These are phyloP conservation scores for Cercospora citrullina DNA, from an alignment of 2,329 filamentous ascomycete species.

Conservation along the genomic window DNA sequence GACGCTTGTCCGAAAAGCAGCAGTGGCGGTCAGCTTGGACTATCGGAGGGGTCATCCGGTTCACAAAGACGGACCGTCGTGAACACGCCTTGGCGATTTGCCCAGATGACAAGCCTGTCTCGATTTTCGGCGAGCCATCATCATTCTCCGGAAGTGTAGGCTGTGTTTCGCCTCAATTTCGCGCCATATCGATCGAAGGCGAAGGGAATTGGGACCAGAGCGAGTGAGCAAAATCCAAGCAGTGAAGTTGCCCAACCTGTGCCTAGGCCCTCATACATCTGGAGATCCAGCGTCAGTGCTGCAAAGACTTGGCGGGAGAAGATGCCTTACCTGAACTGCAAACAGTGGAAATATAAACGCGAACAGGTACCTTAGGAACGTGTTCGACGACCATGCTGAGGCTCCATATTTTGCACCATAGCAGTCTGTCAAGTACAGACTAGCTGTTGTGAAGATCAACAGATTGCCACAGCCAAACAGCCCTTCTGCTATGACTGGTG, in stretches of 20 bases:
- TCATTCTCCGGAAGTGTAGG: slow-evolving; percentile 6
- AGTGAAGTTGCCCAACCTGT: slow-evolving; percentile 45
- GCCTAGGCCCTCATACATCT: slow-evolving; percentile 43
- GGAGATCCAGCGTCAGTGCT: slow-evolving; percentile 17
- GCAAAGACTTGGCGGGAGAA: neutral
- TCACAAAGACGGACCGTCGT: too few species aligned
- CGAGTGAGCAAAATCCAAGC: slow-evolving; percentile 39
- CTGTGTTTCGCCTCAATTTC: slow-evolving; percentile 9
- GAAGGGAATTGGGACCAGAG: slow-evolving; percentile 33
- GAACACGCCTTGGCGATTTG: neutral
- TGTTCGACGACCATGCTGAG: slow-evolving; percentile 36
- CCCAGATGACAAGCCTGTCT: neutral
- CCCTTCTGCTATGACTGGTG: slow-evolving; percentile 41
- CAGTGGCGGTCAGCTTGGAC: too few species aligned
- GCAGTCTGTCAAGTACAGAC: slow-evolving; percentile 24
- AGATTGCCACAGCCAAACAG: slow-evolving; percentile 42
- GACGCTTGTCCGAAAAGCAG: too few species aligned
- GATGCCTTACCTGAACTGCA: slow-evolving; percentile 21
- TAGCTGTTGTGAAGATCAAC: slow-evolving; percentile 36
- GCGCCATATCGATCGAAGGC: slow-evolving; percentile 26
- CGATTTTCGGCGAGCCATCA: neutral
- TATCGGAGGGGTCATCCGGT: too few species aligned
- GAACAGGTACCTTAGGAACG: slow-evolving; percentile 35
- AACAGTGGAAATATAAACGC: slow-evolving; percentile 45
- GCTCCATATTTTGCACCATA: slow-evolving; percentile 29